A percentile compares a stretch with the other conserved stretches of the same genome.
phyloP scores from a whole-genome alignment of 805 yeast species.

The Kuraishia floccosa region DNA sequence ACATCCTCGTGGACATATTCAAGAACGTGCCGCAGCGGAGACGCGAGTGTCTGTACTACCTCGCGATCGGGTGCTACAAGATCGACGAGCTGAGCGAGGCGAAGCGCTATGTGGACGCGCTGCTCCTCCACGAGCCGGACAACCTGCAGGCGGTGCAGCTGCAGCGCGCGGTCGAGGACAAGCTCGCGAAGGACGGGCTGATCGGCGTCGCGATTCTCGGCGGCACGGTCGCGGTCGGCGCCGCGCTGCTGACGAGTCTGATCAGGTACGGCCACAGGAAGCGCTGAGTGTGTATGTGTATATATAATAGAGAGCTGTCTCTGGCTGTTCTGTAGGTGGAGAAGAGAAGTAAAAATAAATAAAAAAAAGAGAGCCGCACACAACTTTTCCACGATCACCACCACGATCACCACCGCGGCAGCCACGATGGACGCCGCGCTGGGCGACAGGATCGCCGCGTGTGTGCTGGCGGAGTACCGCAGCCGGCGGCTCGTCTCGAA shows the following conservation, averaged over 20 bases:
- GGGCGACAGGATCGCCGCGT: slow-evolving; percentile 8
- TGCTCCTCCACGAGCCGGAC: slow-evolving; percentile 73
- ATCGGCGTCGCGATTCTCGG: slow-evolving; percentile 83
- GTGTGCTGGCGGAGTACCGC: slow-evolving; percentile 6
- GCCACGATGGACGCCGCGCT: no score
- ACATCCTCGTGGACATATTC: slow-evolving; percentile 57
- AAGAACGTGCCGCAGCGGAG: slow-evolving; percentile 74
- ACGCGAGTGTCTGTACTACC: slow-evolving; percentile 80
- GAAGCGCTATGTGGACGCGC: slow-evolving; percentile 70
- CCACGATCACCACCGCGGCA: no score
- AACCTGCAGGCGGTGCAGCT: slow-evolving; percentile 67
- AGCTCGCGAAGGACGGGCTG: slow-evolving; percentile 77
- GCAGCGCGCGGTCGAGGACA: slow-evolving; percentile 70
- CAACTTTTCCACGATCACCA: not conserved
- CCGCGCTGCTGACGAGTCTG: slow-evolving; percentile 42
- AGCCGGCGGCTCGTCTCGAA: not conserved
- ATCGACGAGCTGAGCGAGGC: slow-evolving; percentile 82
- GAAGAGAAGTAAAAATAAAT: not conserved
- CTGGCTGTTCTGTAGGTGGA: not conserved
- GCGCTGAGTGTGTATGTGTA: slow-evolving; percentile 1
- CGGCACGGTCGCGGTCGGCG: slow-evolving; percentile 77
- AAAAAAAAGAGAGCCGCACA: not conserved
- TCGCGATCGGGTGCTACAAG: slow-evolving; percentile 81
- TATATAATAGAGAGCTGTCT: not conserved
- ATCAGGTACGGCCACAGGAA: slow-evolving; percentile 14